A percentile compares a stretch with the other conserved stretches of the same genome.
These are phyloP conservation scores for Planoprotostelium fungivorum DNA, from an alignment of 78 protist species.

Conservation along the genomic window DNA sequence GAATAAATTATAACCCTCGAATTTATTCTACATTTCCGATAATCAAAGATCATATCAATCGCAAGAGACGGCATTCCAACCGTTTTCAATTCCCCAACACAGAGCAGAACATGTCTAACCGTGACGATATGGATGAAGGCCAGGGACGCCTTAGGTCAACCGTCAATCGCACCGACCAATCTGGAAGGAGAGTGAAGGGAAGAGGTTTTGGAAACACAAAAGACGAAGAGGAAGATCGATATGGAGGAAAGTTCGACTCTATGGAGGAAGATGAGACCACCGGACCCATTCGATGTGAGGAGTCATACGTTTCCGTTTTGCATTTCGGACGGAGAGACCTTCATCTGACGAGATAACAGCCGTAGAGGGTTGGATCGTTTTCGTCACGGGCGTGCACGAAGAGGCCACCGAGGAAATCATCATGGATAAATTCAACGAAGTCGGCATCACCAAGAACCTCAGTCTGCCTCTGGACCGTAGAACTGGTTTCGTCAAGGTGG, in stretches of 20 bases:
- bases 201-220: background rate
- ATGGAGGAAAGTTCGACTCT: background rate
- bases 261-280: background rate
- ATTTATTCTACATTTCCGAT: no score
- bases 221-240: background rate
- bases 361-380: constrained; percentile 89
- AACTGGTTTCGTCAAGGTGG: constrained; percentile 85
- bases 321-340: background rate
- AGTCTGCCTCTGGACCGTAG: constrained; percentile 84
- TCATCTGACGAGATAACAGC: constrained; percentile 58
- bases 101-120: background rate
- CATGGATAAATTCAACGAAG: constrained; percentile 75
- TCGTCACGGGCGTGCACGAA: constrained; percentile 77
- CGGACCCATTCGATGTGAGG: background rate
- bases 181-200: background rate
- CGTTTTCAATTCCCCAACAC: no score
- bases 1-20: no score
- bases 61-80: no score
- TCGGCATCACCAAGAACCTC: constrained; percentile 79
- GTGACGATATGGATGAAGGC: background rate
- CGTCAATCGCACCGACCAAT: background rate
- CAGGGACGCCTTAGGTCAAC: background rate
- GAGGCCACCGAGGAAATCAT: constrained; percentile 87
- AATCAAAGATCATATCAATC: no score
- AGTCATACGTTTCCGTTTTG: background rate